Evolutionary conservation across 2,329 filamentous ascomycete genomes (phyloP), one percentile per base, ranked within the genome.

Genomic region (Stagonosporopsis vannaccii): DNA sequence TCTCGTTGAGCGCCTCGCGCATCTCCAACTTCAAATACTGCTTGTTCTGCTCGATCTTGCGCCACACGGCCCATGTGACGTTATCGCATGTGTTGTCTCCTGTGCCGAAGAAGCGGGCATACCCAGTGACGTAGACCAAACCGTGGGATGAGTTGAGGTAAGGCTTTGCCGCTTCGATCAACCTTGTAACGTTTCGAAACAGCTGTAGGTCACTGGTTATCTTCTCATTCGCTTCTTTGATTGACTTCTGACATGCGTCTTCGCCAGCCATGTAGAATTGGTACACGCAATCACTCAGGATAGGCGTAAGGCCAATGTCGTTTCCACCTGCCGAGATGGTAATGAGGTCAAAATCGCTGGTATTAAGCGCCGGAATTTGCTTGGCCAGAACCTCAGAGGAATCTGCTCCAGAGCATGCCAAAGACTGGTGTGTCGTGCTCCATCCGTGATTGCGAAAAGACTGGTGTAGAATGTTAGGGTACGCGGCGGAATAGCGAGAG

Each of bases 281-380:
- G 53, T 71, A 72, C 6, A 74, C 61, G 44, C 71, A 74, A 19
- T 60, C 59, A 33, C 69, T 69, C 9, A 74, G 58, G 2, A 75
- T 65, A 15, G 63, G 59, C 1, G 60, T 65, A 2, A 74, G 59
- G 2, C 66, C 68, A 5, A 71, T 65, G 39, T 74, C 71, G 46
- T 75, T 75, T 6, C 71, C 71, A 8, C 71, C 71, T 7, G 69
- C 70, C 19, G 69, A 71, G 13, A 74, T 64, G 23, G 68, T 70
- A 17, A 75, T 52, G 11, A 74, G 48, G 28, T 74, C 67, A 13
- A 71, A 46, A 26, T 63, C 51, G 1, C 51, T 32, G 1, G 9
- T 30, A n/a, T 52, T 28, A 12, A 74, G 45, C 1, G 55, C 47
- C 0, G 67, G 57, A 7, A 73, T 49, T 45, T 74, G 71, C 6